A percentile compares a stretch with the other conserved stretches of the same genome.
phyloP scores from a whole-genome alignment of 169 alveolate species.

The Eimeria praecox region DNA sequence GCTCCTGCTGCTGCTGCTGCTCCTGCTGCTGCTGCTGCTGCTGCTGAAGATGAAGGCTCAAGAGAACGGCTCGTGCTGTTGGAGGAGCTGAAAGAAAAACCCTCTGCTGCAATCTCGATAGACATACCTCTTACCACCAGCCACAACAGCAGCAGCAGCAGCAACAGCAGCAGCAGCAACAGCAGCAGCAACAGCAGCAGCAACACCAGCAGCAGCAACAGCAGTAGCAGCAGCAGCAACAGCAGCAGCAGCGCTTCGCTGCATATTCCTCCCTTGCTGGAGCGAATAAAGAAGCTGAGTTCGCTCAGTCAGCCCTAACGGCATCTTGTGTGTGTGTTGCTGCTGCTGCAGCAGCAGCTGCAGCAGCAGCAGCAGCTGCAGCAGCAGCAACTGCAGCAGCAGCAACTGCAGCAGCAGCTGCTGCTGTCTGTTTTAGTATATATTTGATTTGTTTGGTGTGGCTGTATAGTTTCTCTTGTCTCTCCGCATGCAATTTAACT shows the following conservation, averaged over 20 bases:
- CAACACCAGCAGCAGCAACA: constrained; percentile 53
- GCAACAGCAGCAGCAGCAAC: constrained; percentile 51
- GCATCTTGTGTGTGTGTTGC: background rate
- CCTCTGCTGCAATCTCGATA: background rate
- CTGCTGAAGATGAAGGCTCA: background rate
- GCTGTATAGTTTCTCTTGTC: background rate
- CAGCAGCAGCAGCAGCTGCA: constrained; percentile 14
- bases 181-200: constrained; percentile 60
- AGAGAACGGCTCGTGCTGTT: background rate
- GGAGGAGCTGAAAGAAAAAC: background rate
- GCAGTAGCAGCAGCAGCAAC: constrained; percentile 79
- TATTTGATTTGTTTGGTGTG: background rate
- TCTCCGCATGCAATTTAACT: background rate
- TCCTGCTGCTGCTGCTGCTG: constrained; percentile 48
- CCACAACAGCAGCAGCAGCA: constrained; percentile 46
- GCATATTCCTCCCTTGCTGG: constrained; percentile 24
- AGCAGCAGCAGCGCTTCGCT: constrained; percentile 40
- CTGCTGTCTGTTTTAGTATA: background rate
- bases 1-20: constrained; percentile 43
- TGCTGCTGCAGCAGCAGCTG: constrained; percentile 23
- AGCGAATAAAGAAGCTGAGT: constrained; percentile 13
- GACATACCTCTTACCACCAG: background rate
- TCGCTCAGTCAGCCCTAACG: background rate
- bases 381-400: background rate
- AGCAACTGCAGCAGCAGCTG: background rate